These are phyloP conservation scores for Phytopythium kandeliae DNA, from an alignment of 352 stramenopile species.

Conservation along the genomic window DNA sequence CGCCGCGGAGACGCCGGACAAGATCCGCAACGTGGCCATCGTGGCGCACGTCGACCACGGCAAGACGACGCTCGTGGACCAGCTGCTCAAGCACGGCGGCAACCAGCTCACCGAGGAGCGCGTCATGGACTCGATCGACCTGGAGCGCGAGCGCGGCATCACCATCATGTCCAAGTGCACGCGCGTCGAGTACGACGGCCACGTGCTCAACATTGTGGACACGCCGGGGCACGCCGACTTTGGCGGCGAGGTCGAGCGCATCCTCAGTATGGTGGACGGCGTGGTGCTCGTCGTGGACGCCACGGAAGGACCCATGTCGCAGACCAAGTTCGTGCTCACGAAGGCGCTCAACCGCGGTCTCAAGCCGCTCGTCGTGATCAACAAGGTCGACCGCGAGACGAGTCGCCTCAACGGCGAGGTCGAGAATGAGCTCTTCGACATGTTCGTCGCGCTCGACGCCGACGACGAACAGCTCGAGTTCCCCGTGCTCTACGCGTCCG, in stretches of 20 bases:
- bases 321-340: slow-evolving; percentile 99
- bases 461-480: slow-evolving; percentile 97
- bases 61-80: slow-evolving; percentile 98
- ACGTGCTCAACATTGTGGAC: slow-evolving; percentile 97
- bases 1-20: slow-evolving; percentile 26
- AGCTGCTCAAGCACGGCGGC: slow-evolving; percentile 95
- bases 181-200: slow-evolving; percentile 91
- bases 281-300: slow-evolving; percentile 97
- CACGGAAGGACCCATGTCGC: slow-evolving; percentile 95
- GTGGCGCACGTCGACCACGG: slow-evolving; percentile 98
- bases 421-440: slow-evolving; percentile 96
- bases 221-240: slow-evolving; percentile 99
- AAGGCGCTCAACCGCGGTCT: slow-evolving; percentile 92
- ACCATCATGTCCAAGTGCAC: slow-evolving; percentile 99
- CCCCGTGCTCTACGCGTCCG: slow-evolving; percentile 94
- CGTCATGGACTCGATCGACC: slow-evolving; percentile 98
- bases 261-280: slow-evolving; percentile 97
- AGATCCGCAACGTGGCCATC: slow-evolving; percentile 89
- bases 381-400: slow-evolving; percentile 97
- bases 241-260: slow-evolving; percentile 96
- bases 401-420: slow-evolving; percentile 90
- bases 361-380: slow-evolving; percentile 96
- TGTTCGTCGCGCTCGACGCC: slow-evolving; percentile 94
- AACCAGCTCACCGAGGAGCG: slow-evolving; percentile 83
- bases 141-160: slow-evolving; percentile 98